Evolutionary conservation across 2,329 filamentous ascomycete genomes (phyloP).

Genomic region (Monosporascus sp.): DNA sequence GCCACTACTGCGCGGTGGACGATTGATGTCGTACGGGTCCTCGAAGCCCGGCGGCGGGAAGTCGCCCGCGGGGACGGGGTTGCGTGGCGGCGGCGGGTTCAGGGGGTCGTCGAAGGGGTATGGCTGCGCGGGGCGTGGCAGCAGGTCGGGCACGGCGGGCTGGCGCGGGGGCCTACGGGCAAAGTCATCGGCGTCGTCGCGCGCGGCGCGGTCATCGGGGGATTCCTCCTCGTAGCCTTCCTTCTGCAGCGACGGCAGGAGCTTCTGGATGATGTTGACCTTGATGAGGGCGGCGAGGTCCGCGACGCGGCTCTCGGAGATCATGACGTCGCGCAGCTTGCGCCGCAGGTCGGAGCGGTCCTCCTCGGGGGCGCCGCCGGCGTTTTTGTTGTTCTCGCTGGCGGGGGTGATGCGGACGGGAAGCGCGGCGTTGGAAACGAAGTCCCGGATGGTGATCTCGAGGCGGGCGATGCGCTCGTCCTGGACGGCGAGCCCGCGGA

Average conservation of each 20-base stretch:
- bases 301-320: constrained; percentile 61
- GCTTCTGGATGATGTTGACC: constrained; percentile 74
- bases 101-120: constrained; percentile 66
- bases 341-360: constrained; percentile 44
- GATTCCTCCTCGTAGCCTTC: constrained; percentile 73
- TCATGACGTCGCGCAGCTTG: constrained; percentile 62
- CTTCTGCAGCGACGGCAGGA: constrained; percentile 72
- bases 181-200: constrained; percentile 38
- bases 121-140: constrained; percentile 59
- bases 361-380: constrained; percentile 29
- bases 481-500: constrained; percentile 72
- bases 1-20: constrained; percentile 49
- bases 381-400: constrained; percentile 28
- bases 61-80: constrained; percentile 64
- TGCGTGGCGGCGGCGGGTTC: constrained; percentile 53
- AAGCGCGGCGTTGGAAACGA: constrained; percentile 56
- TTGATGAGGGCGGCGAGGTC: constrained; percentile 72
- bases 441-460: constrained; percentile 71
- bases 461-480: constrained; percentile 78
- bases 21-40: constrained; percentile 81
- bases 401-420: constrained; percentile 52
- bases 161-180: constrained; percentile 35
- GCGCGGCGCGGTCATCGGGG: constrained; percentile 35
- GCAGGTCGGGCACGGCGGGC: constrained; percentile 43
- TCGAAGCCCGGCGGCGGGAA: constrained; percentile 89